A percentile compares a stretch with the other conserved stretches of the same genome.
These are phyloP conservation scores for Candida ponderosae DNA, from an alignment of 805 yeast species.

Conservation along the genomic window DNA sequence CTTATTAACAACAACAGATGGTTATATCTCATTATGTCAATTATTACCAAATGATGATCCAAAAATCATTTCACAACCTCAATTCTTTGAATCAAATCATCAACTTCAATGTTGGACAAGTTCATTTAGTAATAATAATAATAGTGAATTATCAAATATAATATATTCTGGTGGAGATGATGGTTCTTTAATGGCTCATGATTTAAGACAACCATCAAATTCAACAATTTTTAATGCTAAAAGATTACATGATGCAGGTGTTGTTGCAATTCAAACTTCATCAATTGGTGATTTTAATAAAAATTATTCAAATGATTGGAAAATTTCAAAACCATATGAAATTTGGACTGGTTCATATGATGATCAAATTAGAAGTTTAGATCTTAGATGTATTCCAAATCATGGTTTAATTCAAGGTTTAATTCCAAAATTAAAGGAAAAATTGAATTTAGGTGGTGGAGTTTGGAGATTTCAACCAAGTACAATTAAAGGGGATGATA, in stretches of 20 bases:
- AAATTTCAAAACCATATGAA: slow-evolving; percentile 31
- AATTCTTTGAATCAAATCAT: slow-evolving; percentile 37
- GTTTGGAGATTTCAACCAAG: slow-evolving; percentile 87
- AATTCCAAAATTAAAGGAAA: slow-evolving; percentile 40
- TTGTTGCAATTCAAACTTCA: slow-evolving; percentile 67
- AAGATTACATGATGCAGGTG: slow-evolving; percentile 84
- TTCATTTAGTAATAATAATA: slow-evolving; percentile 47
- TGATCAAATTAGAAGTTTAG: slow-evolving; percentile 64
- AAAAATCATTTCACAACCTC: slow-evolving; percentile 4
- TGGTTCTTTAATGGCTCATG: slow-evolving; percentile 66
- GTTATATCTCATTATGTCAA: slow-evolving; percentile 42
- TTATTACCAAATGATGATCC: slow-evolving; percentile 12
- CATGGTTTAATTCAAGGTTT: slow-evolving; percentile 34
- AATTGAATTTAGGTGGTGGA: slow-evolving; percentile 74
- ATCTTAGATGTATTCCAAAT: slow-evolving; percentile 48
- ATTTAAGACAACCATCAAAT: slow-evolving; percentile 33
- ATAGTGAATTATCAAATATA: slow-evolving; percentile 42
- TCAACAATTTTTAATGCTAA: slow-evolving; percentile 26
- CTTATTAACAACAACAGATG: slow-evolving; percentile 61
- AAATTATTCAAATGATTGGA: slow-evolving; percentile 28
- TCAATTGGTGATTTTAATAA: slow-evolving; percentile 15
- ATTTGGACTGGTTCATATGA: slow-evolving; percentile 92
- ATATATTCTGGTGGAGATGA: slow-evolving; percentile 92
- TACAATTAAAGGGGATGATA: slow-evolving; percentile 29
- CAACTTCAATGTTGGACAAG: slow-evolving; percentile 87